phyloP scores from a whole-genome alignment of 768 basidiomycete species.

The Boletus sp. region DNA sequence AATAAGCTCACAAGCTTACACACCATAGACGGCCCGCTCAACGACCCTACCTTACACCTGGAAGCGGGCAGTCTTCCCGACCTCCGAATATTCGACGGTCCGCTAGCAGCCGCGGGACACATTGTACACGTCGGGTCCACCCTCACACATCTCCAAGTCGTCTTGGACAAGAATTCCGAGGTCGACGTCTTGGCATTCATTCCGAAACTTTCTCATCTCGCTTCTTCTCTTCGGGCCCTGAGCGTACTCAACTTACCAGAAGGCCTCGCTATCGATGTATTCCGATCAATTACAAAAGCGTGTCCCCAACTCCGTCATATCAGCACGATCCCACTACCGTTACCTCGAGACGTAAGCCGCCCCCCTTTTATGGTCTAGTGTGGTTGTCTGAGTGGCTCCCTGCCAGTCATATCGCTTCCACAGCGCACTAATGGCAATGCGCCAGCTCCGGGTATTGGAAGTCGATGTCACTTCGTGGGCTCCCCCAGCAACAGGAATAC shows the following conservation, averaged over 20 bases:
- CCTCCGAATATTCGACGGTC: slow-evolving; percentile 46
- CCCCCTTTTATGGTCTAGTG: slow-evolving; percentile 3
- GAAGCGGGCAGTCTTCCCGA: slow-evolving; percentile 38
- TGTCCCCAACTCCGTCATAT: slow-evolving; percentile 38
- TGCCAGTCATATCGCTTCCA: slow-evolving; percentile 35
- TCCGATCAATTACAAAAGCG: slow-evolving; percentile 34
- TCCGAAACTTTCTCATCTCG: slow-evolving; percentile 28
- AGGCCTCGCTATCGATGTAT: slow-evolving; percentile 25
- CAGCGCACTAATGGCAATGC: slow-evolving; percentile 33
- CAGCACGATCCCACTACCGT: slow-evolving; percentile 37
- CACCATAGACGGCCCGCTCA: slow-evolving; percentile 24
- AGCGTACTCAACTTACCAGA: slow-evolving; percentile 37
- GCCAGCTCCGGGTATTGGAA: slow-evolving; percentile 36
- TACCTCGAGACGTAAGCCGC: slow-evolving; percentile 36
- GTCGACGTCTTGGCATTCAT: slow-evolving; percentile 32
- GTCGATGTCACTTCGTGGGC: slow-evolving; percentile 38
- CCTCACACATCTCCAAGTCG: slow-evolving; percentile 46
- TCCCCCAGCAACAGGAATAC: slow-evolving; percentile 28
- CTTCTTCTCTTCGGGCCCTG: slow-evolving; percentile 37
- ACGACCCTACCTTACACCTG: slow-evolving; percentile 21
- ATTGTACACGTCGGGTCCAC: slow-evolving; percentile 35
- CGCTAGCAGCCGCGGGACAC: slow-evolving; percentile 40
- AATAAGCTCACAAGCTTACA: slow-evolving; percentile 41
- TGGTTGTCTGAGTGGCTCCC: slow-evolving; percentile 21
- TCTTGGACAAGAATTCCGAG: slow-evolving; percentile 38